Evolutionary conservation across 495 filamentous ascomycete genomes (phyloP), one percentile per base, ranked within the genome.

Genomic region (Podospora bellae-mahoneyi): DNA sequence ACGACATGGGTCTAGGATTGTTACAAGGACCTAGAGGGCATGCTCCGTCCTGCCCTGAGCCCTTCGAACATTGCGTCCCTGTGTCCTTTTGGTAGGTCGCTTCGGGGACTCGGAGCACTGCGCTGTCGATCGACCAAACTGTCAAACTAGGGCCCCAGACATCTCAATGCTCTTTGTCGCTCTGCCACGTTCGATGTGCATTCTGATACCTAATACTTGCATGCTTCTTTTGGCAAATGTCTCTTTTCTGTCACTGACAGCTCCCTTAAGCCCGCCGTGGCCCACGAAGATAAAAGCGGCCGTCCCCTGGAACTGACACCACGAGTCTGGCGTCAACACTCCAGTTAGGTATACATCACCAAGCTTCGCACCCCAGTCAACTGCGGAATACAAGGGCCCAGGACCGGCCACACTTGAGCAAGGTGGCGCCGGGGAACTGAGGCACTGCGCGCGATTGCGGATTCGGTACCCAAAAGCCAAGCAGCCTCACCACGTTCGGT

Each of bases 391-490:
- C 9, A 48, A 48, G 39, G 5, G 9, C 9, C 39, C 39, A 9
- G 5, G 39, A 48, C 18, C 15, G 39, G 6, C 7, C 15, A 48
- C 39, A 3, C 39, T 48, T 48, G 39, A 16, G 5, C 2, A 10
- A 48, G n/a, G 55, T 58, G 55, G 18, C 55, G 55, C 19, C 55
- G 19, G n/a, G 55, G 55, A 58, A 26, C 55, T 58, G 55, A 58
- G 55, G 55, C 9, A 58, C n/a, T 58, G 55, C 23, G 23, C 55
- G 1, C 55, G 5, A 58, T 58, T 18, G 55, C n/a, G 55, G n/a
- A 26, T 58, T 19, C 39, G 39, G 39, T 58, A 26, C 55, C n/a
- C n/a, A 19, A 57, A 23, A 26, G 23, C 55, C n/a, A 58, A 58
- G 55, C 55, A 20, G 55, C 55, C n/a, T 19, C 55, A 58, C 23